phyloP scores from a whole-genome alignment of 2,329 filamentous ascomycete species.

The Aspergillus vadensis region DNA sequence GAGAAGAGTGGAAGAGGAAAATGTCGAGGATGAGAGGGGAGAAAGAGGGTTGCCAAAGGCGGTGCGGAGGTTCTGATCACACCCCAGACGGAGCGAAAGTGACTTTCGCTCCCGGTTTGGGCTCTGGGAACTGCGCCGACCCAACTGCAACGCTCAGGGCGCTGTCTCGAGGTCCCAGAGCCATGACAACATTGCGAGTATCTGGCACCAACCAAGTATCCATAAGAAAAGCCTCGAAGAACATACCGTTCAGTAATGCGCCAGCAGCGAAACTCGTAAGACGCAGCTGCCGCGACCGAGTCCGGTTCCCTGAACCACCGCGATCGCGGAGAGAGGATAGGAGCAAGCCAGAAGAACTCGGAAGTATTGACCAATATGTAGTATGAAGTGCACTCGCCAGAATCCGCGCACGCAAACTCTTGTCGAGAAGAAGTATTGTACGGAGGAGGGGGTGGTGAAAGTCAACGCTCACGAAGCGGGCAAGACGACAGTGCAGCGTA shows the following conservation, averaged over 20 bases:
- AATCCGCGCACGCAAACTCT: constrained; percentile 23
- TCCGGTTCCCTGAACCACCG: constrained; percentile 31
- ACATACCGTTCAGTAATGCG: constrained; percentile 44
- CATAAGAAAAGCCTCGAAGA: constrained; percentile 23
- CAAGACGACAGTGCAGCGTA: constrained; percentile 35
- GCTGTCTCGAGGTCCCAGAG: not conserved
- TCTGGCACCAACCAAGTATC: constrained; percentile 9
- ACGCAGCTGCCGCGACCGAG: constrained; percentile 39
- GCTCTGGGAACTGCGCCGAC: constrained; percentile 25
- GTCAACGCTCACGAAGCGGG: constrained; percentile 36
- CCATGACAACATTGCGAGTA: not conserved
- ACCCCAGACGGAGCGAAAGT: constrained; percentile 32
- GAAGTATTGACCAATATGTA: constrained; percentile 17
- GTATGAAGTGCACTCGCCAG: not conserved
- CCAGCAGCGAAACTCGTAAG: constrained; percentile 33
- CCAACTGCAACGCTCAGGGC: constrained; percentile 12
- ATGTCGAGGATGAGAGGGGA: constrained; percentile 21
- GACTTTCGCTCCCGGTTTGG: constrained; percentile 25
- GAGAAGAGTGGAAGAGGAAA: constrained; percentile 7
- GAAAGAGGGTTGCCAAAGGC: constrained; percentile 35
- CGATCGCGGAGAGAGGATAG: constrained; percentile 21
- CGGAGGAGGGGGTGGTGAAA: constrained; percentile 20
- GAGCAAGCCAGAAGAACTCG: constrained; percentile 3
- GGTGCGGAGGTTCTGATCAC: constrained; percentile 45
- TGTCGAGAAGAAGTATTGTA: constrained; percentile 8